Evolutionary conservation across 768 basidiomycete species (phyloP).

Genomic region (Hygrophoropsis aurantiaca): DNA sequence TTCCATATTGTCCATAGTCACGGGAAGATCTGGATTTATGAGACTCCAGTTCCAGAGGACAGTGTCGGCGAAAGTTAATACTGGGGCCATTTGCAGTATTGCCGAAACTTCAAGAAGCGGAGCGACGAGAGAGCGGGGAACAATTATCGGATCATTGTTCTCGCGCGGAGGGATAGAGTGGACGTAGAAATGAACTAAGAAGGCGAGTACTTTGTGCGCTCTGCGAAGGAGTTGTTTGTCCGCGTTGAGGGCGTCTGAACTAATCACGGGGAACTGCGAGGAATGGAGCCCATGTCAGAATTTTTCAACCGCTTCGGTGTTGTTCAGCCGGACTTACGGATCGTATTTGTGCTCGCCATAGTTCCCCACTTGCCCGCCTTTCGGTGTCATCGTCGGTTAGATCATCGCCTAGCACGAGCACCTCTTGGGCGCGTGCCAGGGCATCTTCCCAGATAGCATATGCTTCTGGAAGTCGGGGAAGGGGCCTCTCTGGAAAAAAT

Average conservation of each 20-base stretch:
- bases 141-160: slow-evolving; percentile 41
- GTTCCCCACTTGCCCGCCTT: slow-evolving; percentile 55
- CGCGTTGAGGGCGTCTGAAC: slow-evolving; percentile 47
- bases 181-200: slow-evolving; percentile 86
- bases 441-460: slow-evolving; percentile 75
- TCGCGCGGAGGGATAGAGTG: slow-evolving; percentile 65
- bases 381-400: slow-evolving; percentile 43
- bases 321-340: slow-evolving; percentile 46
- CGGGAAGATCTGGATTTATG: slow-evolving; percentile 53
- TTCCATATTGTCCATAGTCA: slow-evolving; percentile 72
- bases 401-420: slow-evolving; percentile 60
- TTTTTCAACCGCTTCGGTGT: slow-evolving; percentile 5
- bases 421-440: slow-evolving; percentile 50
- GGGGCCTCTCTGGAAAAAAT: slow-evolving; percentile 75
- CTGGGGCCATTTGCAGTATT: slow-evolving; percentile 82
- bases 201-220: slow-evolving; percentile 87
- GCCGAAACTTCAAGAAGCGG: slow-evolving; percentile 79
- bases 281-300: slow-evolving; percentile 9
- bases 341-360: slow-evolving; percentile 66
- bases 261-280: slow-evolving; percentile 70
- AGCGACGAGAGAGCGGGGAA: slow-evolving; percentile 76
- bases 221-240: slow-evolving; percentile 71
- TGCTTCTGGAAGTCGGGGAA: slow-evolving; percentile 50
- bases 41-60: slow-evolving; percentile 91
- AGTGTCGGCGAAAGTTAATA: slow-evolving; percentile 94